Percentiles rank a stretch among this genome's conserved stretches.
These are phyloP conservation scores for Tetrapisispora nanseiensis DNA, from an alignment of 805 yeast species.

Conservation along the genomic window DNA sequence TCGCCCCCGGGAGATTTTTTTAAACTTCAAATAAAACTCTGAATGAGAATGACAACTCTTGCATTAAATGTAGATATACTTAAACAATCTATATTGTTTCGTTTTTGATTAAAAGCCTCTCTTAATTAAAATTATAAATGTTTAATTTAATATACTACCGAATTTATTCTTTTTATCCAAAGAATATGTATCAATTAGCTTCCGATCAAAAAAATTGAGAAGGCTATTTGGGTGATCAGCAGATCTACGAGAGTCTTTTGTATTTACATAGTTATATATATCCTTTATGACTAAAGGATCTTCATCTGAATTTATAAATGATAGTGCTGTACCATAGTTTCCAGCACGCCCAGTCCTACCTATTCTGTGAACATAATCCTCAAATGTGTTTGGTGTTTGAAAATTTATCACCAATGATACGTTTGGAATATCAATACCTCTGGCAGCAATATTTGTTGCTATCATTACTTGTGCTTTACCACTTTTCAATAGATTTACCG, in stretches of 20 bases:
- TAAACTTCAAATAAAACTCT: no score
- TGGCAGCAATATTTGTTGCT: constrained; percentile 92
- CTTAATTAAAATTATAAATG: neutral
- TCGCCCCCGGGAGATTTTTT: constrained; percentile 39
- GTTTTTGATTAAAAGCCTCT: no score
- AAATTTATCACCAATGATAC: constrained; percentile 79
- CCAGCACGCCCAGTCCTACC: constrained; percentile 98
- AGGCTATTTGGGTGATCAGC: neutral
- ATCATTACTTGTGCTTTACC: constrained; percentile 55
- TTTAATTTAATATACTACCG: neutral
- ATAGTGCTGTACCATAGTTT: constrained; percentile 59
- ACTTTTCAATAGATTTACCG: constrained; percentile 48
- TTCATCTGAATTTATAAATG: constrained; percentile 58
- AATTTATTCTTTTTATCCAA: neutral
- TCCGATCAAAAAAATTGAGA: neutral
- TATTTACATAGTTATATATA: constrained; percentile 21
- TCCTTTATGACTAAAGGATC: constrained; percentile 40
- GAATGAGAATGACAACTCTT: no score
- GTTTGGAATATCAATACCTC: constrained; percentile 89
- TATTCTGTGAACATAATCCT: constrained; percentile 82
- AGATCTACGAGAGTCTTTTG: neutral
- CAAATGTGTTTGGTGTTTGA: constrained; percentile 70
- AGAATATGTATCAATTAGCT: neutral
- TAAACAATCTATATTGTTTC: no score
- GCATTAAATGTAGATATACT: no score